Evolutionary conservation across 805 yeast species (phyloP).

Genomic region (Metschnikowia gruessii): DNA sequence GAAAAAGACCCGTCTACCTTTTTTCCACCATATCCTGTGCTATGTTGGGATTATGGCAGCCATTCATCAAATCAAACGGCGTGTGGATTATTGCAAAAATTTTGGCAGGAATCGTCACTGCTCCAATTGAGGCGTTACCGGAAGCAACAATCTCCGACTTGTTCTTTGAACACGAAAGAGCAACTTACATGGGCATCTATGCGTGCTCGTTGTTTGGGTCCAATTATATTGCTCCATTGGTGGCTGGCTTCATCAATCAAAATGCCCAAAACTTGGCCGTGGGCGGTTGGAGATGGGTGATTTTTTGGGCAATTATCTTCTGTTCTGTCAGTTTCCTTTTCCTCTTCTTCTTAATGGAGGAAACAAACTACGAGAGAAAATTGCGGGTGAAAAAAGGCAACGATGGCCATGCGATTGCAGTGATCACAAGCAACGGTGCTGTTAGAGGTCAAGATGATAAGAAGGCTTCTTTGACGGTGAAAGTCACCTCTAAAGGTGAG

Average conservation of each 20-base stretch:
- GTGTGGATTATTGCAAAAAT: conserved; percentile 18
- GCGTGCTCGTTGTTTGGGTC: conserved; percentile 26
- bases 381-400: conserved; percentile 11
- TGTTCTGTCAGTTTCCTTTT: conserved; percentile 11
- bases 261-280: conserved; percentile 7
- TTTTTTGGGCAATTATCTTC: conserved; percentile 16
- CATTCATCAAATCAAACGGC: conserved; percentile 33
- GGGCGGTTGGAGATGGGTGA: conserved; percentile 20
- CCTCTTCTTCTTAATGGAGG: conserved; percentile 19
- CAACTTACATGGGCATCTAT: conserved; percentile 19
- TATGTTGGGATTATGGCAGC: conserved; percentile 42
- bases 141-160: conserved; percentile 49
- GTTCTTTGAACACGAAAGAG: conserved; percentile 48
- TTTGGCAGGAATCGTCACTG: conserved; percentile 28
- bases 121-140: conserved; percentile 47
- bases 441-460: neutral
- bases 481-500: neutral
- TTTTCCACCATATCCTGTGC: conserved; percentile 38
- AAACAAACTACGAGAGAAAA: conserved; percentile 17
- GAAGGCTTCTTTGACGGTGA: neutral
- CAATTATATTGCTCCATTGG: conserved; percentile 18
- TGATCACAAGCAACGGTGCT: conserved; percentile 12
- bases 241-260: conserved; percentile 21
- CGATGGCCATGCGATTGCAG: conserved; percentile 10
- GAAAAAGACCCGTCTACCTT: conserved; percentile 46